Percentiles rank a stretch among this genome's conserved stretches.
Evolutionary conservation across 441 rosid genomes (phyloP).

Genomic region (Brassica hybrid): DNA sequence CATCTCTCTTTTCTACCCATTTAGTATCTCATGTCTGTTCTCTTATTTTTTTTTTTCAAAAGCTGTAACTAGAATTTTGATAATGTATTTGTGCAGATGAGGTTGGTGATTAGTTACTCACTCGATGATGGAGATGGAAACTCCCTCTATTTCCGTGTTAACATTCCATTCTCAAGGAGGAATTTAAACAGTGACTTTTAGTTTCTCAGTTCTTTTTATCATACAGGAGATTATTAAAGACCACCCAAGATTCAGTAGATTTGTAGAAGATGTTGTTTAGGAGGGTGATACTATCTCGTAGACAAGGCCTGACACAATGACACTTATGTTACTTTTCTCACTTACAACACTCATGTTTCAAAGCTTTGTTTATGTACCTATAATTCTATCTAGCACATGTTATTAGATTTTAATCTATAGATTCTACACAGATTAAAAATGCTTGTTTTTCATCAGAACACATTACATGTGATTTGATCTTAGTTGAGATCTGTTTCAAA

Average conservation of each 20-base stretch:
- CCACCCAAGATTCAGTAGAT: slow-evolving; percentile 34
- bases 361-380: slow-evolving; percentile 32
- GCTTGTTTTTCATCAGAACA: background rate
- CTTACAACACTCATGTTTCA: background rate
- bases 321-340: slow-evolving; percentile 13
- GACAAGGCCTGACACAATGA: slow-evolving; percentile 13
- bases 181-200: slow-evolving; percentile 9
- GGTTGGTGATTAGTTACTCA: slow-evolving; percentile 31
- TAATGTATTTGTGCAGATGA: slow-evolving; percentile 34
- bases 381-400: slow-evolving; percentile 28
- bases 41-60: too few species aligned
- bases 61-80: background rate
- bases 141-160: slow-evolving; percentile 1
- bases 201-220: slow-evolving; percentile 17
- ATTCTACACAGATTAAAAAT: background rate
- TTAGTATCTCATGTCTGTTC: too few species aligned
- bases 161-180: background rate
- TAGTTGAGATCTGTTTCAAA: background rate
- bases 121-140: slow-evolving; percentile 40
- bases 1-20: background rate
- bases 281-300: slow-evolving; percentile 7
- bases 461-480: background rate
- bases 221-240: slow-evolving; percentile 19
- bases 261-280: slow-evolving; percentile 30
- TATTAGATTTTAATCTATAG: background rate